phyloP scores from a whole-genome alignment of 768 basidiomycete genomes.

The Lactifluus pinguis region DNA sequence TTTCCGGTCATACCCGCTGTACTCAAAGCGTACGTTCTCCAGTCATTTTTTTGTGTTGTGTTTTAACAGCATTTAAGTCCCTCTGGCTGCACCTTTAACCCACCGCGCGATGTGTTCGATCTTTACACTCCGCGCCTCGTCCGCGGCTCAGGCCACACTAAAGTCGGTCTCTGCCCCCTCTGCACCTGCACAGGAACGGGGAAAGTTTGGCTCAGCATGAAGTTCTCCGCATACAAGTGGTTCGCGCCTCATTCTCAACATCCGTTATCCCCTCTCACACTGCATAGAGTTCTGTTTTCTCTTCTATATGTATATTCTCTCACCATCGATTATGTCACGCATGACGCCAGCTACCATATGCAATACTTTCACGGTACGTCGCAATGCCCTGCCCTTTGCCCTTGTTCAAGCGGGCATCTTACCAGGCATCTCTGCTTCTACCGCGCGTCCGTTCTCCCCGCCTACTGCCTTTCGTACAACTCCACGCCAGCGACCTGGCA shows the following conservation, averaged over 20 bases:
- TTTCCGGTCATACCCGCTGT: slow-evolving; percentile 48
- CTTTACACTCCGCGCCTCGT: slow-evolving; percentile 76
- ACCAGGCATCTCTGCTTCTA: slow-evolving; percentile 60
- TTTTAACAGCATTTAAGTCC: slow-evolving; percentile 13
- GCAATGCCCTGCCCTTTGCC: not conserved
- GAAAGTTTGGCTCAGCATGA: slow-evolving; percentile 67
- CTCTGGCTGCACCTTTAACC: slow-evolving; percentile 43
- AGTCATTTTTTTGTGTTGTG: not conserved
- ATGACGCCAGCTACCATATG: slow-evolving; percentile 59
- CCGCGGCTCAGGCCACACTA: slow-evolving; percentile 55
- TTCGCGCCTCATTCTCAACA: slow-evolving; percentile 25
- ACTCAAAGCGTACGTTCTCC: slow-evolving; percentile 1
- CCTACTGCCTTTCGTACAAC: slow-evolving; percentile 52
- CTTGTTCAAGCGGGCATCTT: not conserved
- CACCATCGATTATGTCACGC: not conserved
- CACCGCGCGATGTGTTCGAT: slow-evolving; percentile 51
- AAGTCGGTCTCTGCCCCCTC: slow-evolving; percentile 71
- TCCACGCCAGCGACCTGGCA: slow-evolving; percentile 38
- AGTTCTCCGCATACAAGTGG: slow-evolving; percentile 80
- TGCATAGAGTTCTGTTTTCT: slow-evolving; percentile 3
- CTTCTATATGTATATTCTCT: not conserved
- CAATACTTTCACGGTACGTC: slow-evolving; percentile 65
- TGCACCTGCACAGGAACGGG: slow-evolving; percentile 64
- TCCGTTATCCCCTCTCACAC: not conserved
- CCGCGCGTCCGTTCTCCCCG: slow-evolving; percentile 68